Percentiles rank a stretch among this genome's conserved stretches.
These are phyloP conservation scores for Platanthera guangdongensis DNA, from an alignment of 106 monocot species.

Conservation along the genomic window DNA sequence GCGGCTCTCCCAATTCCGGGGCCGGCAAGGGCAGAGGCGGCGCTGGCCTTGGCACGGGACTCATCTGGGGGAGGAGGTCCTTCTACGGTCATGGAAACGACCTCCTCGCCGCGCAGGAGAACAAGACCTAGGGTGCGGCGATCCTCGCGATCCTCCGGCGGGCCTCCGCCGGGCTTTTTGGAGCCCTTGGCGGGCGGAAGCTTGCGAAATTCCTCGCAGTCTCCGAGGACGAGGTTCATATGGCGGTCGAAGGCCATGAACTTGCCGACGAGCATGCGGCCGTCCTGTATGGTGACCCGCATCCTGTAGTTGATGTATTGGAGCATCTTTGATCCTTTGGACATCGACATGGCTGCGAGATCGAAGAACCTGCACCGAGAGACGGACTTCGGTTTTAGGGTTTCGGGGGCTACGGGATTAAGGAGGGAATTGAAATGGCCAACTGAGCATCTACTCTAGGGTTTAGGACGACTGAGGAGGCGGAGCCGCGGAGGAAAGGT, in stretches of 20 bases:
- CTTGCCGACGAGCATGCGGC: slow-evolving; percentile 91
- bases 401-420: not conserved
- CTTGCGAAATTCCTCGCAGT: slow-evolving; percentile 96
- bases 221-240: slow-evolving; percentile 99
- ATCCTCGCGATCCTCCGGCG: slow-evolving; percentile 63
- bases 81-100: slow-evolving; percentile 91
- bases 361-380: not conserved
- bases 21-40: slow-evolving; percentile 38
- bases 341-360: slow-evolving; percentile 65
- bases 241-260: slow-evolving; percentile 99
- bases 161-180: slow-evolving; percentile 11
- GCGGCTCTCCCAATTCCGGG: slow-evolving; percentile 83
- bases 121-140: slow-evolving; percentile 88
- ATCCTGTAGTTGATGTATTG: slow-evolving; percentile 98
- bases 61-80: slow-evolving; percentile 83
- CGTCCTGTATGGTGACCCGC: slow-evolving; percentile 96
- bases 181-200: slow-evolving; percentile 59
- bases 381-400: not conserved
- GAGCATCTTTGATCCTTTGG: slow-evolving; percentile 98
- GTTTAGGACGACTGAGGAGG: not conserved
- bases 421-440: not conserved
- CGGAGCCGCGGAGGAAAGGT: not conserved
- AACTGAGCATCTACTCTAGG: not conserved
- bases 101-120: slow-evolving; percentile 89
- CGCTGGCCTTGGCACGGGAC: slow-evolving; percentile 43